Evolutionary conservation across 306 rosid genomes (phyloP), one percentile per base, ranked within the genome.

Genomic region (Prunus fruticosa): DNA sequence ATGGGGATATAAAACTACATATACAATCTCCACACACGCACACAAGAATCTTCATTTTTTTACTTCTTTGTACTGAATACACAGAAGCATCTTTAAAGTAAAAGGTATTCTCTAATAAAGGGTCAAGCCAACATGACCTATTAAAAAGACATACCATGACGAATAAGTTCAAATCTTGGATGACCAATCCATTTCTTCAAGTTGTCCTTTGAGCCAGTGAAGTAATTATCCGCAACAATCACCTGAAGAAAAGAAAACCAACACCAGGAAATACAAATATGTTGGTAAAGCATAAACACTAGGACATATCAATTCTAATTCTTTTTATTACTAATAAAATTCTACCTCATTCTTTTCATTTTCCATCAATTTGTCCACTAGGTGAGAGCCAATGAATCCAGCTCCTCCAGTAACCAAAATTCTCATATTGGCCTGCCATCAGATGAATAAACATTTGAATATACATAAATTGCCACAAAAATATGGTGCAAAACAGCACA

Each of bases 331-430:
- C 13, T 11, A 20, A 38, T 3, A 3, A 22, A 62, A 76, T 52
- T 12, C n/a, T 50, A 90, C 98, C 96, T 95, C 99, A 77, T 95
- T 95, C 82, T 92, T 95, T 72, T 95, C 99, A 65, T 89, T 88
- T 84, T 92, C 93, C 99, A 95, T 95, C 95, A 95, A 84, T 82
- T 81, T 95, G 83, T 95, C 99, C 0, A 95, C 99, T 45, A 95
- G 87, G 86, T 95, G 99, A 82, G 97, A 95, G 56, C 99, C 99
- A 47, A 95, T 92, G 78, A 95, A 95, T 69, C 99, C 99, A 71
- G 99, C 99, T 88, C 99, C 99, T 84, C 99, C 99, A 13, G 97
- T 95, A 14, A 95, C 70, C 83, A 95, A 78, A 80, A 95, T 95
- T 86, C 99, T 90, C 99, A 95, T 90, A 62, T 95, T 95, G 43